Evolutionary conservation across 805 yeast genomes (phyloP), one percentile per base, ranked within the genome.

Genomic region (Zygosaccharomyces pseudorouxii): DNA sequence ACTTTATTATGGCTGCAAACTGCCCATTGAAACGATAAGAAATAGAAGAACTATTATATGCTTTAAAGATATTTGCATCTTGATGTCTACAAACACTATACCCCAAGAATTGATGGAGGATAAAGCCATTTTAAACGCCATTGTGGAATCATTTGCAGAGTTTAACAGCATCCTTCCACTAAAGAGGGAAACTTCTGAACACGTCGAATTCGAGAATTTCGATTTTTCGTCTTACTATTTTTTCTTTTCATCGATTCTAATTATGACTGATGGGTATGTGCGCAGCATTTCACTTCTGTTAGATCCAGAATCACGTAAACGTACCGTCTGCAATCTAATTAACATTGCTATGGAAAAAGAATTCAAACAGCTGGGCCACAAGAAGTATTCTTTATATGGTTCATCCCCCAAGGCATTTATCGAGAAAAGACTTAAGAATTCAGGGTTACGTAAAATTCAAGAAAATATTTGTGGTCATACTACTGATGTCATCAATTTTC

Each of bases 121-220:
- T 39, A 52, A 51, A 3, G 38, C 50, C 1, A 53, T 55, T 1
- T 30, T 58, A 10, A 43, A 50, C 1, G 53, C 60, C 7, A 55
- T 65, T 36, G 33, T 60, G 2, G 59, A 58, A 6, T 60, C 64
- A 8, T 58, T 63, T 40, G 48, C 61, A 4, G 61, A 59, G 28
- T 65, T 65, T 42, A 61, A 55, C 42, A 57, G 49, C 3, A 75
- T 81, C 40, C 86, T 93, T 1, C 82, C 86, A 0, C 69, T 88
- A 57, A 77, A 74, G 52, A 74, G 98, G 50, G 96, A 89, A 59
- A 79, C 81, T 3, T 73, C 77, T 5, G 83, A 80, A 50, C 99
- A 92, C 64, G 89, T 92, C 8, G 97, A 90, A 62, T 93, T 86
- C 63, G 99, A 92, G 62, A 82, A 82, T 39, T 87, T 86, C 28